phyloP scores from a whole-genome alignment of 1,284 basidiomycete species.

The Papiliotrema terrestris region DNA sequence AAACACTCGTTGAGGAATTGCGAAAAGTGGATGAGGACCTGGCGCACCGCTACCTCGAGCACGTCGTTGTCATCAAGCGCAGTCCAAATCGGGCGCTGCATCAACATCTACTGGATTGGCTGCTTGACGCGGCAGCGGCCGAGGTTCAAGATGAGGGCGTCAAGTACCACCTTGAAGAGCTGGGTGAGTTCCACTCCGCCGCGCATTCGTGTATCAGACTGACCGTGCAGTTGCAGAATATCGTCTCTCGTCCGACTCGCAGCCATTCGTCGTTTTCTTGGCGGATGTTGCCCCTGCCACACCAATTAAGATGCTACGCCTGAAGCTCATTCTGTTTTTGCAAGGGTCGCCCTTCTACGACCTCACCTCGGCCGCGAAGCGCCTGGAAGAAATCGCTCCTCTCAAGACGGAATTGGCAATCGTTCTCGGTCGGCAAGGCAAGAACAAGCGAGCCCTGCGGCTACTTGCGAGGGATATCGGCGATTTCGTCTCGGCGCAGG shows the following conservation, averaged over 20 bases:
- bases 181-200: constrained; percentile 29
- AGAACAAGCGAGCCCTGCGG: constrained; percentile 64
- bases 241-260: constrained; percentile 31
- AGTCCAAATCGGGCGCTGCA: constrained; percentile 50
- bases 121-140: constrained; percentile 31
- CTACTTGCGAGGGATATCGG: constrained; percentile 66
- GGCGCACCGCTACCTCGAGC: constrained; percentile 70
- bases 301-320: constrained; percentile 63
- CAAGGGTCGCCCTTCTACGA: constrained; percentile 70
- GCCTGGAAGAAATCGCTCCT: constrained; percentile 53
- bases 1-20: constrained; percentile 43
- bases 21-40: constrained; percentile 49
- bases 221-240: constrained; percentile 41
- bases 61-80: constrained; percentile 67
- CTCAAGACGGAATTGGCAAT: constrained; percentile 72
- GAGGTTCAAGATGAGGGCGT: constrained; percentile 43
- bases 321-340: constrained; percentile 73
- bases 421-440: constrained; percentile 70
- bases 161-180: constrained; percentile 47
- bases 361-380: constrained; percentile 52
- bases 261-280: constrained; percentile 41
- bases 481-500: constrained; percentile 72
- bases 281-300: constrained; percentile 59
- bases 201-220: background rate
- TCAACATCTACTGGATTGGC: constrained; percentile 28